A percentile compares a stretch with the other conserved stretches of the same genome.
Conservation (phyloP, 2,329 filamentous ascomycete genomes). For the Cephalotrichum gorgonifer region DNA sequence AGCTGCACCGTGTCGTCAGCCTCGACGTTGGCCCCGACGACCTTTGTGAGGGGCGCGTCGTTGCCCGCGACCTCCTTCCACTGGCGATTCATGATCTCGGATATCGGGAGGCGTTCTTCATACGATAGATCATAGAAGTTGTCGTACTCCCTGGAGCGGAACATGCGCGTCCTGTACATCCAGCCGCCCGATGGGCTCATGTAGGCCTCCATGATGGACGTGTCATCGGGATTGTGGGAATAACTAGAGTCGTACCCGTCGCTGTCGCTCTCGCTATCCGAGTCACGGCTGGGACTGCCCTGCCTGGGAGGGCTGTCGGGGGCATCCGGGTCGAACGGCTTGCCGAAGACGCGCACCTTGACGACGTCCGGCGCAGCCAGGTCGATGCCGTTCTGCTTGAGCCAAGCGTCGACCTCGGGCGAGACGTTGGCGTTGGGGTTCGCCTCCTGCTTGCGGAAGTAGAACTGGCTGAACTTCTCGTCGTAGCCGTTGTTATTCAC, state of each 20-base stretch:
- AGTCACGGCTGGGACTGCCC: not conserved
- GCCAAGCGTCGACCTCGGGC: not conserved
- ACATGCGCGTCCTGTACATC: not conserved
- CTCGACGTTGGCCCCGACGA: not conserved
- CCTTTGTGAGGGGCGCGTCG: not conserved
- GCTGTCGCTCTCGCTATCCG: not conserved
- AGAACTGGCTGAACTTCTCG: not conserved
- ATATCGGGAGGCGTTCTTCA: not conserved
- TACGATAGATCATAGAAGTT: not conserved
- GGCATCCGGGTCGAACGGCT: not conserved
- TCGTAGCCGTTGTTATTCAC: not conserved
- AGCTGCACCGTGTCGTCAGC: not conserved
- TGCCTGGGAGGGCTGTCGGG: not conserved
- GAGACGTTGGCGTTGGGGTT: not conserved
- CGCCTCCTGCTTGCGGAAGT: not conserved
- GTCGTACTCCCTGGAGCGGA: not conserved
- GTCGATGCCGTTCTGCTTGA: not conserved
- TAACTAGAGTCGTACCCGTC: not conserved
- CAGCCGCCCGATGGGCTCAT: not conserved
- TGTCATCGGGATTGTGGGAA: too few relatives aligned
- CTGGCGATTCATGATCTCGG: not conserved
- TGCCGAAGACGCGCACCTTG: not conserved
- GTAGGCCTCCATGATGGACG: not conserved
- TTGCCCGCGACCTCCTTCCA: not conserved
- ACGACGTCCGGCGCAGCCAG: not conserved